Base-by-base conservation (phyloP, 2,329 filamentous ascomycete species). In the Aspergillus candidus region DNA sequence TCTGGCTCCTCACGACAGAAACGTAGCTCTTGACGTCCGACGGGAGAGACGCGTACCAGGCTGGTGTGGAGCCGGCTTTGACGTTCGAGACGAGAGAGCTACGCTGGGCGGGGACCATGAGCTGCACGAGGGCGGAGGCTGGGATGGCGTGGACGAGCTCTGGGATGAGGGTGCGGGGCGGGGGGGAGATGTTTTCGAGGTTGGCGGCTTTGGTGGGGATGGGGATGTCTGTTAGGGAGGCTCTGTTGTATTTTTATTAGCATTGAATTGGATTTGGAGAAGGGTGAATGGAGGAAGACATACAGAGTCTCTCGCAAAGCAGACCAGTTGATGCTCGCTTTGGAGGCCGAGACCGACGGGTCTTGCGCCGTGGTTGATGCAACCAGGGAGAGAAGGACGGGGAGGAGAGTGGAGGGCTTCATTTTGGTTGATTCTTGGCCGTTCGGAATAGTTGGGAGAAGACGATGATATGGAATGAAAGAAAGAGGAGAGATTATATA, bases 11-110 rank as follows among this genome's bases (percentile, higher is more conserved):
- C 17, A 66, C 62, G 7, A 55, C 56, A 1, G 57, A 50, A 35
- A 66, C 47, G 43, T 64, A 66, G 33, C 49, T 59, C 48, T 65
- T 58, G n/a, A 61, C 58, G 2, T 59, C 55, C 5, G 54, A 49
- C 0, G 63, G 63, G 0, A 67, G 53, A 27, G 49, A 52, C 11
- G 42, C 37, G 15, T 65, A 67, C 63, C 63, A 66, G 27, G 49
- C 47, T 0, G 63, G 61, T 0, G 62, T 66, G 33, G 44, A 56
- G 0, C 63, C 63, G 8, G 60, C 61, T 7, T 57, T 50, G 41
- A 64, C 57, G 7, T 64, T 53, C 32, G 55, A 59, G 6, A 59
- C 58, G 5, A 66, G 49, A 0, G 59, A 51, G 31, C 55, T 60
- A 38, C 63, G 61, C 22, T 57, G 55, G 6, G 47, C 38, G 1